phyloP scores from a whole-genome alignment of 2,329 filamentous ascomycete genomes.

The Escovopsis sp. region DNA sequence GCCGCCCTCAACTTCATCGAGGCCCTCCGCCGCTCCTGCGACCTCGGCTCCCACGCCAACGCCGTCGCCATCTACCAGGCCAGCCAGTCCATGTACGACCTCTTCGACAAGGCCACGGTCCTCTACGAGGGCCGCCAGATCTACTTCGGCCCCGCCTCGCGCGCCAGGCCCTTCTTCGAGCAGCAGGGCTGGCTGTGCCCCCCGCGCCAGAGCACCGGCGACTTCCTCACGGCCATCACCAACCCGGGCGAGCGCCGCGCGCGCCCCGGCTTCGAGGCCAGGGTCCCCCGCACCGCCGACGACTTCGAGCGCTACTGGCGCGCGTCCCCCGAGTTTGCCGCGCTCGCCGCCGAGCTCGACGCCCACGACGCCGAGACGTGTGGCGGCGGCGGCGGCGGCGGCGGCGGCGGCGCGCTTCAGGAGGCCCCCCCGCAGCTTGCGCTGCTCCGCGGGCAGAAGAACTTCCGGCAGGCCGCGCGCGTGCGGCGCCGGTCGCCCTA shows the following conservation, averaged over 20 bases:
- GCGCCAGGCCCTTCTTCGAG: slow-evolving; percentile 51
- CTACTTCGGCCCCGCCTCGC: slow-evolving; percentile 49
- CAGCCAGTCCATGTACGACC: slow-evolving; percentile 50
- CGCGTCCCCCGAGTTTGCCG: slow-evolving; percentile 27
- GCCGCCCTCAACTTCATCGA: slow-evolving; percentile 61
- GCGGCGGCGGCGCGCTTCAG: slow-evolving; percentile 26
- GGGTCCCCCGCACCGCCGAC: slow-evolving; percentile 51
- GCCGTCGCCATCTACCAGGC: slow-evolving; percentile 61
- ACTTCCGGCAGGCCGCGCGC: slow-evolving; percentile 34
- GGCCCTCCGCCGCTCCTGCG: slow-evolving; percentile 47
- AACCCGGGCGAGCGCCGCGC: slow-evolving; percentile 44
- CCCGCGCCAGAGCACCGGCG: slow-evolving; percentile 48
- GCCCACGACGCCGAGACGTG: slow-evolving; percentile 31
- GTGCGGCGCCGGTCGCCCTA: slow-evolving; percentile 40
- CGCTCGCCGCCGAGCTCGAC: slow-evolving; percentile 31
- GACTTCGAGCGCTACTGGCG: slow-evolving; percentile 44
- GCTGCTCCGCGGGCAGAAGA: slow-evolving; percentile 31
- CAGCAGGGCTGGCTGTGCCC: slow-evolving; percentile 55
- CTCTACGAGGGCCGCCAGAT: slow-evolving; percentile 67
- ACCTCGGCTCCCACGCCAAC: slow-evolving; percentile 46
- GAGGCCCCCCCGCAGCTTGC: slow-evolving; percentile 23
- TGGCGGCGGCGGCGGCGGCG: too few relatives aligned
- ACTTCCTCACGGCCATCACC: slow-evolving; percentile 56
- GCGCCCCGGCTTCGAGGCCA: slow-evolving; percentile 40
- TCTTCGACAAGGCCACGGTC: slow-evolving; percentile 62